Percentiles rank a stretch among this genome's conserved stretches.
Conservation (phyloP, 129 eudicot genomes). For the Arctium minus region DNA sequence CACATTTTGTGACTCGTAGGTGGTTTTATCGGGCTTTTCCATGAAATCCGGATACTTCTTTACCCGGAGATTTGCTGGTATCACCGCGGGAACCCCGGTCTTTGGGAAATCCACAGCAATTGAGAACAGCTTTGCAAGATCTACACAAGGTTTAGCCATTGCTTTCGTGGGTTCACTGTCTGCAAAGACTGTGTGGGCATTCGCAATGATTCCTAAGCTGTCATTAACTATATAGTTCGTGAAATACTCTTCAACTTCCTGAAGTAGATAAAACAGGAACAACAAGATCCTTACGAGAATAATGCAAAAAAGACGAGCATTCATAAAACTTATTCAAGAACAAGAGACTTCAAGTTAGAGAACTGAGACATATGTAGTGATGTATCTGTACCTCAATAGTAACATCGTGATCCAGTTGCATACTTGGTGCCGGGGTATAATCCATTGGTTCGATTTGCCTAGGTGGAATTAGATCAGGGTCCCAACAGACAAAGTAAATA, state of each 20-base stretch:
- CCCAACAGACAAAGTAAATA: too few species aligned
- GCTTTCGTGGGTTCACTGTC: constrained; percentile 55
- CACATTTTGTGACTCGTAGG: constrained; percentile 52
- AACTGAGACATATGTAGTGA: too few species aligned
- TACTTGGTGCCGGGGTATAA: too few species aligned
- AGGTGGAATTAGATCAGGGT: too few species aligned
- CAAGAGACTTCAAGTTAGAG: too few species aligned
- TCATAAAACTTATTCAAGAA: not conserved
- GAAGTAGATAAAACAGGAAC: constrained; percentile 6
- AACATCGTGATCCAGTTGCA: too few species aligned
- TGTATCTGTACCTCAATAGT: too few species aligned
- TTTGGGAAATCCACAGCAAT: constrained; percentile 85
- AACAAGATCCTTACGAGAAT: not conserved
- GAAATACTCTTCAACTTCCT: constrained; percentile 81
- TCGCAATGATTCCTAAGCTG: constrained; percentile 77
- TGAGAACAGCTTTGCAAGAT: constrained; percentile 67
- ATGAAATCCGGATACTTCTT: constrained; percentile 82
- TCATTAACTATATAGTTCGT: constrained; percentile 77
- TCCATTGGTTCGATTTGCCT: too few species aligned
- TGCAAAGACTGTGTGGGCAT: constrained; percentile 81
- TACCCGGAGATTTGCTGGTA: constrained; percentile 59
- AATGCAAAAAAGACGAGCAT: not conserved
- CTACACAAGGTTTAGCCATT: constrained; percentile 48
- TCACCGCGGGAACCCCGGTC: constrained; percentile 84
- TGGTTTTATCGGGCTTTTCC: constrained; percentile 77